A percentile compares a stretch with the other conserved stretches of the same genome.
These are phyloP conservation scores for Neurospora sp. DNA, from an alignment of 495 filamentous ascomycete species.

Conservation along the genomic window DNA sequence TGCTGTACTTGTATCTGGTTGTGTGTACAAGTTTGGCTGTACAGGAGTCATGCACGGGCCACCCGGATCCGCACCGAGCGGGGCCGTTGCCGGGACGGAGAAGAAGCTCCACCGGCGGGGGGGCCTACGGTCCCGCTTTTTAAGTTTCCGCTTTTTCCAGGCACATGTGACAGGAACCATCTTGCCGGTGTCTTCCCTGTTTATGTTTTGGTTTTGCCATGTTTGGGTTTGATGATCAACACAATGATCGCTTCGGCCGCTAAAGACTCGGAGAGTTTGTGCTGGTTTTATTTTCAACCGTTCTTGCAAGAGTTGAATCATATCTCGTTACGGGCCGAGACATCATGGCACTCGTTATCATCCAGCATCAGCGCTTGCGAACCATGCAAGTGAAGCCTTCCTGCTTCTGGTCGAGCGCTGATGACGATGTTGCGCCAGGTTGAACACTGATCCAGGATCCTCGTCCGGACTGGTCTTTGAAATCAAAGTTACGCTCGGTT, in stretches of 20 bases:
- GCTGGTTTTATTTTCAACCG: not conserved
- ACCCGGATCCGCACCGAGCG: not conserved
- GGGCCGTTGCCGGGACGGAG: not conserved
- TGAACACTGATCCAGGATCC: not conserved
- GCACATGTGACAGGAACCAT: not conserved
- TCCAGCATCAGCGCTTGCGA: not conserved
- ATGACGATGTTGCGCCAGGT: not conserved
- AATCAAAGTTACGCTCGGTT: not conserved
- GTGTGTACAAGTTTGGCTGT: not conserved
- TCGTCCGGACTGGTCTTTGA: not conserved
- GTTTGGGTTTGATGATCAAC: not conserved
- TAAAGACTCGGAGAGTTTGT: not conserved
- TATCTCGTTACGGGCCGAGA: not conserved
- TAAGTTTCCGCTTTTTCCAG: not conserved
- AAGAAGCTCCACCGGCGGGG: not conserved
- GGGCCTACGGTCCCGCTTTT: not conserved
- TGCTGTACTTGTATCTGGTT: not conserved
- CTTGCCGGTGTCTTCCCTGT: not conserved
- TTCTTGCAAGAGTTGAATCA: not conserved
- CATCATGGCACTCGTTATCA: not conserved
- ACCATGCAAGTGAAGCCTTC: not conserved
- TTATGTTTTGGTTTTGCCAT: not conserved
- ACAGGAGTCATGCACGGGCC: not conserved
- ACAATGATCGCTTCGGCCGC: not conserved
- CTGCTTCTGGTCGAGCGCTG: not conserved